phyloP scores from a whole-genome alignment of 2,329 filamentous ascomycete species.

The Trichoderma atrobrunneum region DNA sequence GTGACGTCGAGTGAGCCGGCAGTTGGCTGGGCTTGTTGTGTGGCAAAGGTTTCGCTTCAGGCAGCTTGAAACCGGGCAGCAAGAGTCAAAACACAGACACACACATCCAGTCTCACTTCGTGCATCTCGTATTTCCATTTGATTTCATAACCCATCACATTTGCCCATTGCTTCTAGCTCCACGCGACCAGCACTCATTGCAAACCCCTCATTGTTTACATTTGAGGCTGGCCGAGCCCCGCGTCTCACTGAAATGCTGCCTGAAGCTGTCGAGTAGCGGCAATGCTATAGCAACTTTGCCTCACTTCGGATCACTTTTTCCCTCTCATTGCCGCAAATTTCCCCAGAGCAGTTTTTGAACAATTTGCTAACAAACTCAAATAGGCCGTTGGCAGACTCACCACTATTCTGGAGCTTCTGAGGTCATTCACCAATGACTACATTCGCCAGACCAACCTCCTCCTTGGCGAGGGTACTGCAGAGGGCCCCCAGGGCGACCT shows the following conservation, averaged over 20 bases:
- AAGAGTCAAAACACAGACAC: neutral
- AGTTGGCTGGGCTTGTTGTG: neutral
- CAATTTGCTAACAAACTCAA: constrained; percentile 35
- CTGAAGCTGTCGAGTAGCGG: neutral
- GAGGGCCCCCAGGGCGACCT: constrained; percentile 46
- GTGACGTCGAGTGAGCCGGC: constrained; percentile 11
- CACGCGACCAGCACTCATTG: constrained; percentile 9
- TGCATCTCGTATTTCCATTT: neutral
- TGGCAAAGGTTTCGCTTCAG: neutral
- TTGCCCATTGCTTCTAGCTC: neutral
- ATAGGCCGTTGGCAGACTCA: constrained; percentile 57
- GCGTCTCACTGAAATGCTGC: constrained; percentile 17
- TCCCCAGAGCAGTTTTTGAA: neutral
- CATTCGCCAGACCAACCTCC: constrained; percentile 81
- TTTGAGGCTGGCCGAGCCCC: constrained; percentile 14
- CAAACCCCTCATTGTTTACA: constrained; percentile 25
- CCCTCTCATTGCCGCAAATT: neutral
- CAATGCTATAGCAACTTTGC: neutral
- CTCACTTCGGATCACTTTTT: neutral
- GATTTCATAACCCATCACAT: neutral
- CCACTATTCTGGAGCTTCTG: constrained; percentile 75
- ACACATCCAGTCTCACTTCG: neutral
- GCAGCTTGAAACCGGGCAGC: neutral
- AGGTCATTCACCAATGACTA: constrained; percentile 79
- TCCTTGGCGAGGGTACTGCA: constrained; percentile 63